These are phyloP conservation scores for Nemania sp. DNA, from an alignment of 2,329 filamentous ascomycete species.

Conservation along the genomic window DNA sequence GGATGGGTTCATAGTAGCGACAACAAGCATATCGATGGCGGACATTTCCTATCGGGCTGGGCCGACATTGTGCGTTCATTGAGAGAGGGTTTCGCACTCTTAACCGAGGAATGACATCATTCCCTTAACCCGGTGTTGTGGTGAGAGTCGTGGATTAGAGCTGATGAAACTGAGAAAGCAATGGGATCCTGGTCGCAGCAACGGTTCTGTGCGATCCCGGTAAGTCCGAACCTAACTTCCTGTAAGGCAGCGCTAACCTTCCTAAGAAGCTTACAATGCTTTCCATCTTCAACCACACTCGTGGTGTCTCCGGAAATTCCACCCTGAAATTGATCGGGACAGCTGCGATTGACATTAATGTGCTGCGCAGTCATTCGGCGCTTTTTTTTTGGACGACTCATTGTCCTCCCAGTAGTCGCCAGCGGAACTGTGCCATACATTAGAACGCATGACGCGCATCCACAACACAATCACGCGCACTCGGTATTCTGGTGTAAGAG, in stretches of 20 bases:
- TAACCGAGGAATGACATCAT: slow-evolving; percentile 22
- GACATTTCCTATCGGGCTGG: not conserved
- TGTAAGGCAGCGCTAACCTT: slow-evolving; percentile 2
- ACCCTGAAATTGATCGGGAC: not conserved
- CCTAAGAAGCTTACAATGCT: not conserved
- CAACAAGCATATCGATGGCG: not conserved
- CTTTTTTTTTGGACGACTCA: too few relatives aligned
- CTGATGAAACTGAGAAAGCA: not conserved
- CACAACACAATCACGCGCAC: too few relatives aligned
- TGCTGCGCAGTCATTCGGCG: too few relatives aligned
- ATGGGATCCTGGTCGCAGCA: slow-evolving; percentile 2
- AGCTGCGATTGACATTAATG: too few relatives aligned
- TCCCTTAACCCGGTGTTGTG: slow-evolving; percentile 1
- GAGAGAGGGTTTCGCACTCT: not conserved
- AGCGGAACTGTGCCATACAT: too few relatives aligned
- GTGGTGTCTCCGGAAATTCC: not conserved
- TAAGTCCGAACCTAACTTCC: slow-evolving; percentile 3
- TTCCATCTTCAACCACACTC: not conserved
- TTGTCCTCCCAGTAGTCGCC: too few relatives aligned
- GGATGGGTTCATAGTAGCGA: not conserved
- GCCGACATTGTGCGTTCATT: not conserved
- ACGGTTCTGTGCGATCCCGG: not conserved
- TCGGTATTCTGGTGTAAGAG: too few relatives aligned
- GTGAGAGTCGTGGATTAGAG: not conserved
- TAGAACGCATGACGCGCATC: too few relatives aligned